These are phyloP conservation scores for Parasitella parasitica DNA, from an alignment of 371 early-diverging fungal species.

Conservation along the genomic window DNA sequence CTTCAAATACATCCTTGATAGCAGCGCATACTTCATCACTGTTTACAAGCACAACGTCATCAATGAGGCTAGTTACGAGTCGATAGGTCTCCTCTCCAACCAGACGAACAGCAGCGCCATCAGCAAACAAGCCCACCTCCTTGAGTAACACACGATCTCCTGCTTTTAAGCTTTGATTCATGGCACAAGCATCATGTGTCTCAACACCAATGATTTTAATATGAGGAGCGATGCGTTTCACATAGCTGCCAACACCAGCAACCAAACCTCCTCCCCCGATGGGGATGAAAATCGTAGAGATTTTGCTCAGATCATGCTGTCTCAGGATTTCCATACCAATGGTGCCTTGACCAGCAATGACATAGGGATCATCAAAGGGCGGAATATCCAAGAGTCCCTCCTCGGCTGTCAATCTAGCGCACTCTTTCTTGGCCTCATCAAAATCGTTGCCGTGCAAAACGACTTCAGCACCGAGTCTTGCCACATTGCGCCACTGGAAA, in stretches of 20 bases:
- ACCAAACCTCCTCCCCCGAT: conserved; percentile 97
- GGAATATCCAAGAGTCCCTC: conserved; percentile 88
- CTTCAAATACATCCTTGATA: conserved; percentile 96
- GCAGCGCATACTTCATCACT: conserved; percentile 98
- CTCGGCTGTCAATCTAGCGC: conserved; percentile 66
- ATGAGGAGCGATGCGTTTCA: conserved; percentile 84
- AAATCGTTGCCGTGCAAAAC: conserved; percentile 89
- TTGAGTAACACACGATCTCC: conserved; percentile 64
- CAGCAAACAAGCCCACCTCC: conserved; percentile 95
- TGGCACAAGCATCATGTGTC: conserved; percentile 87
- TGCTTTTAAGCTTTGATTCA: conserved; percentile 73
- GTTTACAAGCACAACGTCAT: conserved; percentile 85
- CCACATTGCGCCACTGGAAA: conserved; percentile 87
- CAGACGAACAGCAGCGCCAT: conserved; percentile 92
- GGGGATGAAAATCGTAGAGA: conserved; percentile 86
- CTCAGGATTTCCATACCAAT: conserved; percentile 91
- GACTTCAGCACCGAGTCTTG: conserved; percentile 89
- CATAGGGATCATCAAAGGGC: conserved; percentile 96
- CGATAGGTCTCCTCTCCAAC: conserved; percentile 91
- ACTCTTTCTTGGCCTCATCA: conserved; percentile 90
- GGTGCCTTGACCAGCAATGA: conserved; percentile 98
- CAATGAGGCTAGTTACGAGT: conserved; percentile 64
- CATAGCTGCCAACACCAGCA: conserved; percentile 88
- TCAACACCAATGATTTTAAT: conserved; percentile 92
- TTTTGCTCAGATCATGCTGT: conserved; percentile 66